Percentiles rank a stretch among this genome's conserved stretches.
phyloP scores from a whole-genome alignment of 768 basidiomycete genomes.

The Pulveroboletus sp. region DNA sequence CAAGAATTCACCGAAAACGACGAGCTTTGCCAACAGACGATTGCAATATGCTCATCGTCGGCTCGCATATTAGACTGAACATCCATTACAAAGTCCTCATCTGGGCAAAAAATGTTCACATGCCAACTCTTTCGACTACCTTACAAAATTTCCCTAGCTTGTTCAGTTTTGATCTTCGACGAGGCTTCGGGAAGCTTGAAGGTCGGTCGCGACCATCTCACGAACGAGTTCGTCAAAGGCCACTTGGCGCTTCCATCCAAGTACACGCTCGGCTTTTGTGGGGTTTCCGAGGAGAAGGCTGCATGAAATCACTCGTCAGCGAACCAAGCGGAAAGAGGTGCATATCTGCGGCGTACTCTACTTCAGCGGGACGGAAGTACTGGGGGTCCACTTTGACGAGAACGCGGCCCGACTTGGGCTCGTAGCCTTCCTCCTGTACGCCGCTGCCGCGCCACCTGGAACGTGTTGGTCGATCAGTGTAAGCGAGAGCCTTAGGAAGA shows the following conservation, averaged over 20 bases:
- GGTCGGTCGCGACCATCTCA: slow-evolving; percentile 88
- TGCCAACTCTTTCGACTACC: not conserved
- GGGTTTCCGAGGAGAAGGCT: slow-evolving; percentile 86
- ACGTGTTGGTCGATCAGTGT: slow-evolving; percentile 1
- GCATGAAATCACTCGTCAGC: not conserved
- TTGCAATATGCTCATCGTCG: not conserved
- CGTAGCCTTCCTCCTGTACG: slow-evolving; percentile 73
- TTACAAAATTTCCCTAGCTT: not conserved
- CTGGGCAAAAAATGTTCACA: not conserved
- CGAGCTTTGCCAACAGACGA: not conserved
- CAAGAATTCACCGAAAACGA: not conserved
- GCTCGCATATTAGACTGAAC: slow-evolving; percentile 2
- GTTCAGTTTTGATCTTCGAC: slow-evolving; percentile 78
- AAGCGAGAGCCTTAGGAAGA: not conserved
- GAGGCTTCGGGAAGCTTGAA: slow-evolving; percentile 67
- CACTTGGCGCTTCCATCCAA: slow-evolving; percentile 89
- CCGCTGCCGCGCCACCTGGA: slow-evolving; percentile 74
- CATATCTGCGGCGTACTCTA: slow-evolving; percentile 60
- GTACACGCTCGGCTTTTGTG: slow-evolving; percentile 79
- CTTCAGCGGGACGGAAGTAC: slow-evolving; percentile 95
- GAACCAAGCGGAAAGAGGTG: not conserved
- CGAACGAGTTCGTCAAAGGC: slow-evolving; percentile 79
- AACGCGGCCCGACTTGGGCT: slow-evolving; percentile 61
- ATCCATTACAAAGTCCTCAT: slow-evolving; percentile 5
- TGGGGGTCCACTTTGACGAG: slow-evolving; percentile 82